Conservation (phyloP, 331 rosid species). For the Dryas integrifolia region DNA sequence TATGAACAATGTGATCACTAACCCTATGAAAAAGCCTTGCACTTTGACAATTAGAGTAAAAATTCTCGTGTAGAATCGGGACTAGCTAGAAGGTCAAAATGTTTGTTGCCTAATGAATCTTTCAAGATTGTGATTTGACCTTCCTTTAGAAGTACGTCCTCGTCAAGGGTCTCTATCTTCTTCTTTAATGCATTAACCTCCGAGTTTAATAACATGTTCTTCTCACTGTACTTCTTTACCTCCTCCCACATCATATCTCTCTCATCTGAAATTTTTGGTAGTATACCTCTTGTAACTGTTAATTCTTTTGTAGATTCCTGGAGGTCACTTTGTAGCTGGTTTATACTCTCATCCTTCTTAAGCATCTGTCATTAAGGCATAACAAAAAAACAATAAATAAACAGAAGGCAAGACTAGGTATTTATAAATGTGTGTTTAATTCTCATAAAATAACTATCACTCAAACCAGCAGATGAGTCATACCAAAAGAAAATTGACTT, state of each 20-base stretch:
- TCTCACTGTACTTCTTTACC: conserved; percentile 74
- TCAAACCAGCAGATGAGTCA: not conserved
- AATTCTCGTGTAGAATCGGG: conserved; percentile 59
- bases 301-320: conserved; percentile 61
- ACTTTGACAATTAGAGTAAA: conserved; percentile 37
- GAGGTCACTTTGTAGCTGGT: conserved; percentile 49
- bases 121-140: conserved; percentile 86
- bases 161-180: conserved; percentile 70
- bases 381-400: not conserved
- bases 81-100: conserved; percentile 64
- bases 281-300: conserved; percentile 47
- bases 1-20: conserved; percentile 51
- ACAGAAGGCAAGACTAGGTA: not conserved
- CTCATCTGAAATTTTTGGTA: conserved; percentile 71
- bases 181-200: conserved; percentile 49
- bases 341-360: conserved; percentile 67
- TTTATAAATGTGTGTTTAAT: not conserved
- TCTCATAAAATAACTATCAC: not conserved
- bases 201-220: conserved; percentile 66
- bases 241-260: conserved; percentile 75
- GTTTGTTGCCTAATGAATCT: conserved; percentile 60
- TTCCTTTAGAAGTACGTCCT: conserved; percentile 71
- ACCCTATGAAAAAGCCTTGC: conserved; percentile 23
- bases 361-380: conserved; percentile 44
- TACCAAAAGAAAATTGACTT: not conserved